Evolutionary conservation across 2,329 filamentous ascomycete genomes (phyloP), one percentile per base, ranked within the genome.

Genomic region (Hawksworthiomyces lignivorus): DNA sequence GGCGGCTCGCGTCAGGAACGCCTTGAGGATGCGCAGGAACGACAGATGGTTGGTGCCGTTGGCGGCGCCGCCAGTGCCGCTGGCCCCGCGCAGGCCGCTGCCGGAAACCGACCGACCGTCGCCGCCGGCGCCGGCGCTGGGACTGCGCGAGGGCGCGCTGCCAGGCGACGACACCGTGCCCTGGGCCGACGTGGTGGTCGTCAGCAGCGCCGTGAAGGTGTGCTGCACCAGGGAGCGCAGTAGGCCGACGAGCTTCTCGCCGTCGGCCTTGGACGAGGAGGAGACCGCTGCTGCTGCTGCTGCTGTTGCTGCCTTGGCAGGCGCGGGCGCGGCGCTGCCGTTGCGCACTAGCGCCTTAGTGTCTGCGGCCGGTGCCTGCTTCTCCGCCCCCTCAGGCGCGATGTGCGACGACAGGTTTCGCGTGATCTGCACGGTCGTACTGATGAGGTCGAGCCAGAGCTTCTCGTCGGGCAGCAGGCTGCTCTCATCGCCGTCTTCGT

Each of bases 21-120:
- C 84, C 36, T 88, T 81, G 12, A 98, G 72, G 50, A 98, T 86
- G 43, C 84, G 84, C 10, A 98, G 73, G 61, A 98, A 98, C 2
- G 86, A 87, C 5, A 87, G 60, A n/a, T n/a, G n/a, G 43, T 87
- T 80, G 28, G 63, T 64, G n/a, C 87, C 81, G 30, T 63, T 64
- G n/a, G 66, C 63, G 0, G 47, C 41, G 11, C 31, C 38, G 12
- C 42, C 20, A 4, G 63, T 62, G 49, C 57, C 38, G 0, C 66
- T 47, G 24, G 60, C 60, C n/a, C 60, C 63, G 38, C 52, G 60
- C 39, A 38, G 46, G 8, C 61, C 57, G 8, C 54, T 52, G 4
- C 11, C n/a, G 4, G 24, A 26, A 8, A 12, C 8, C 8, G 24
- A 8, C 12, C 24, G 24, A 26, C 24, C 12, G 24, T 26, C 24